Evolutionary conservation across 495 filamentous ascomycete species (phyloP), one percentile per base, ranked within the genome.

Genomic region (Ascodesmis nigricans): DNA sequence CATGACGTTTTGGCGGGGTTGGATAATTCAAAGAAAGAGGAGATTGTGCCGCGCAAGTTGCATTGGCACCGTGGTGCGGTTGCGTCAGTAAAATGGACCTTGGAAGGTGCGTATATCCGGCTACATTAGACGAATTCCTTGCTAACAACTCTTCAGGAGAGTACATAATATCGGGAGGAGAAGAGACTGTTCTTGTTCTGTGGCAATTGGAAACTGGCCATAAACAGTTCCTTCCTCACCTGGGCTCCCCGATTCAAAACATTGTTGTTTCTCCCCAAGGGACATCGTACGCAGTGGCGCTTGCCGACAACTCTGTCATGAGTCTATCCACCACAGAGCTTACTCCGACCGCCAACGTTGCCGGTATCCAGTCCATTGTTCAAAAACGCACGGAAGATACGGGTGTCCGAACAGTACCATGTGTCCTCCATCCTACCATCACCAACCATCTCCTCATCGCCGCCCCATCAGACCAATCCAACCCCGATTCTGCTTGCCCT

Each of bases 41-140:
- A 37, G 5, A 40, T 29, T n/a, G 23, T 53, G 45, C 52, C 50
- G 14, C 49, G 48, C 4, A 73, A 67, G 45, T 57, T 84, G 17
- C 90, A 95, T 50, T 99, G 87, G 87, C 87, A 99, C 54, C 66
- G 90, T 46, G 69, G 71, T 36, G 65, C 70, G 17, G 83, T 91
- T 2, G 67, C 67, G 44, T 64, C 75, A 5, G 61, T 91, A 25
- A 83, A 81, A 50, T 93, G 77, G 74, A 90, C 84, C 15, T 61
- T 57, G 45, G 84, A 95, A 63, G 90, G 87, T 87, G 66, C 45
- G 69, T 53, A 31, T 31, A n/a, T 14, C 29, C 10, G 8, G 29
- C 10, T 10, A 38, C 26, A 3, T 13, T 35, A 24, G n/a, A n/a
- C n/a, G n/a, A n/a, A 24, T 15, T 5, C 26, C 11, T 21, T 10